Percentiles rank a stretch among this genome's conserved stretches.
These are phyloP conservation scores for Aspergillus hortae DNA, from an alignment of 2,329 filamentous ascomycete species.

Conservation along the genomic window DNA sequence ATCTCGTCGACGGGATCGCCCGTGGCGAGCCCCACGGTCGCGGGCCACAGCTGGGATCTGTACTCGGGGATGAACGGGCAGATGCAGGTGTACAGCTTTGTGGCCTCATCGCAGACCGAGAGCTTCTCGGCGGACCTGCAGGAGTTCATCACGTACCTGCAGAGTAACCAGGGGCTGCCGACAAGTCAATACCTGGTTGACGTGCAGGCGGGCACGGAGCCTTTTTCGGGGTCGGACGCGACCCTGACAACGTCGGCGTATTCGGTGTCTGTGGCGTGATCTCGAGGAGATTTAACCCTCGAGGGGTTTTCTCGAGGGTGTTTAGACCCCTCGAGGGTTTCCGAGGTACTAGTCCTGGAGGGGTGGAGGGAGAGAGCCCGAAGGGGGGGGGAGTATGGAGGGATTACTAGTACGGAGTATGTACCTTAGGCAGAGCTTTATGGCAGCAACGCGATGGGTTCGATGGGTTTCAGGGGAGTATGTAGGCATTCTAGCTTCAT, in stretches of 20 bases:
- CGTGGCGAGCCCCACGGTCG: slow-evolving; percentile 54
- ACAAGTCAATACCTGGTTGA: slow-evolving; percentile 52
- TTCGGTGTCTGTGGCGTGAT: slow-evolving; percentile 26
- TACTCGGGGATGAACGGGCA: slow-evolving; percentile 59
- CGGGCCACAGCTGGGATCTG: slow-evolving; percentile 54
- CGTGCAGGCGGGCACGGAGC: slow-evolving; percentile 41
- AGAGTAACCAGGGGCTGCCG: slow-evolving; percentile 31
- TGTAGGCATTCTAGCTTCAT: neutral
- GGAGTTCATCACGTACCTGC: slow-evolving; percentile 57
- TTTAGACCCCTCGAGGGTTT: neutral
- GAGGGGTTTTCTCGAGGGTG: neutral
- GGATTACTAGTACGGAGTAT: neutral
- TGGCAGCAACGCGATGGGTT: too few species aligned
- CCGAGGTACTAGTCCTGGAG: too few species aligned
- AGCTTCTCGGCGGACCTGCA: slow-evolving; percentile 57
- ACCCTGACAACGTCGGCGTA: slow-evolving; percentile 27
- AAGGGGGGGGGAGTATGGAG: neutral
- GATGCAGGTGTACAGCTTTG: slow-evolving; percentile 59
- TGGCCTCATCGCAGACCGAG: slow-evolving; percentile 46
- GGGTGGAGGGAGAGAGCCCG: neutral
- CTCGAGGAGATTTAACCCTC: neutral
- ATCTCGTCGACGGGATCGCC: slow-evolving; percentile 49
- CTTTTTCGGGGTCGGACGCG: slow-evolving; percentile 30
- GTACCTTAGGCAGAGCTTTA: neutral
- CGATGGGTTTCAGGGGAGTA: neutral